Evolutionary conservation across 2,329 filamentous ascomycete species (phyloP).

Genomic region (Hypoxylon sp.): DNA sequence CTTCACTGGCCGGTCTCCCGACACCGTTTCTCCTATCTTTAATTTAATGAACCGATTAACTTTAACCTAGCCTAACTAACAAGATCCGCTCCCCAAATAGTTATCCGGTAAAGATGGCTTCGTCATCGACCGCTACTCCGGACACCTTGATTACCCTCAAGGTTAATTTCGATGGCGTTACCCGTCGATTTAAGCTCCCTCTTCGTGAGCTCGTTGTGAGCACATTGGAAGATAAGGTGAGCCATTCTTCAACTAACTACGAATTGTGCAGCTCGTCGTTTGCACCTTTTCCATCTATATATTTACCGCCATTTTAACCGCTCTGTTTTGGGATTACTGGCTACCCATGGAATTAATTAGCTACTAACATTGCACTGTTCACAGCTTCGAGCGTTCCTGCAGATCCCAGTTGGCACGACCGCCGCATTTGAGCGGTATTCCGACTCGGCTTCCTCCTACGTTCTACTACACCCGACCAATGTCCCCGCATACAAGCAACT

Average conservation of each 20-base stretch:
- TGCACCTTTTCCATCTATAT: constrained; percentile 26
- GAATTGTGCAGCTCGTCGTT: not conserved
- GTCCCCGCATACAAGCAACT: constrained; percentile 94
- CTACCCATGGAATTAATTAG: not conserved
- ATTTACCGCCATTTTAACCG: constrained; percentile 25
- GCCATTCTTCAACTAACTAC: constrained; percentile 53
- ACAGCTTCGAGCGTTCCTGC: constrained; percentile 79
- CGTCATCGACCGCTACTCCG: constrained; percentile 58
- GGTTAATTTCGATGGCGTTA: constrained; percentile 80
- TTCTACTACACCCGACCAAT: constrained; percentile 84
- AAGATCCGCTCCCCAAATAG: constrained; percentile 15
- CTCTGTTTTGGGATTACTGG: constrained; percentile 24
- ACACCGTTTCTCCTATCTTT: not conserved
- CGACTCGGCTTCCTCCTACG: constrained; percentile 87
- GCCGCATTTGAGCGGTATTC: constrained; percentile 92
- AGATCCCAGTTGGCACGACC: constrained; percentile 72
- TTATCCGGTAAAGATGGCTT: constrained; percentile 54
- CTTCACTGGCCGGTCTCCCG: constrained; percentile 15
- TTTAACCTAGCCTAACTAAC: constrained; percentile 17
- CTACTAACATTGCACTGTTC: constrained; percentile 20
- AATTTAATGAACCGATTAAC: constrained; percentile 2
- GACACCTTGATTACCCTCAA: constrained; percentile 89
- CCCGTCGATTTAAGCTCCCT: constrained; percentile 89
- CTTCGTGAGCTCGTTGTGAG: constrained; percentile 84
- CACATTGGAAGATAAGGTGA: constrained; percentile 86